A percentile compares a stretch with the other conserved stretches of the same genome.
These are phyloP conservation scores for Acanthamoeba culbertsoni DNA, from an alignment of 208 protist species.

Conservation along the genomic window DNA sequence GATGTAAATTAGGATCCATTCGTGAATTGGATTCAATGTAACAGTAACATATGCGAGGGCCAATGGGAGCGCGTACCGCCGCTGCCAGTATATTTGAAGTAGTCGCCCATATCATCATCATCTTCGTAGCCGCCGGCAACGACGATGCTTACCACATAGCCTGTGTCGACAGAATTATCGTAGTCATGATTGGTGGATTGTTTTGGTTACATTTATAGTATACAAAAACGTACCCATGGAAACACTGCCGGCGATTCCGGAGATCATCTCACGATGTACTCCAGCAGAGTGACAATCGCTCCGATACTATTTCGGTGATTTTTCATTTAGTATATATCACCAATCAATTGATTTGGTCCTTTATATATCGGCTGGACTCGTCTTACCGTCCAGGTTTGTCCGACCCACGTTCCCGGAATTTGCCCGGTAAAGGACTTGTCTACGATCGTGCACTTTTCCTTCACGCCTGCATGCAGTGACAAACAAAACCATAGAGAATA, in stretches of 20 bases:
- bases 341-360: too few species aligned
- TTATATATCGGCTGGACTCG: too few species aligned
- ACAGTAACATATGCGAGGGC: not conserved
- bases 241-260: not conserved
- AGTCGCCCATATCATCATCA: not conserved
- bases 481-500: not conserved
- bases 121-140: conserved; percentile 42
- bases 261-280: not conserved
- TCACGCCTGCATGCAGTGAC: not conserved
- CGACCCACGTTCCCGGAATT: not conserved
- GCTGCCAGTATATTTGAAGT: conserved; percentile 12
- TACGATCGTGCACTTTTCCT: not conserved
- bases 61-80: not conserved
- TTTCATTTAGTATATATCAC: too few species aligned
- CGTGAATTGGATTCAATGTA: not conserved
- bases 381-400: not conserved
- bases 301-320: too few species aligned
- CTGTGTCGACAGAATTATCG: too few species aligned
- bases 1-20: not conserved
- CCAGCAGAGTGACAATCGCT: not conserved
- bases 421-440: not conserved
- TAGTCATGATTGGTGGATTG: too few species aligned
- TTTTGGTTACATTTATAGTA: too few species aligned
- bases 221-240: not conserved
- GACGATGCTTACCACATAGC: conserved; percentile 36